A percentile compares a stretch with the other conserved stretches of the same genome.
phyloP scores from a whole-genome alignment of 768 basidiomycete species.

The Chalciporus chontae region DNA sequence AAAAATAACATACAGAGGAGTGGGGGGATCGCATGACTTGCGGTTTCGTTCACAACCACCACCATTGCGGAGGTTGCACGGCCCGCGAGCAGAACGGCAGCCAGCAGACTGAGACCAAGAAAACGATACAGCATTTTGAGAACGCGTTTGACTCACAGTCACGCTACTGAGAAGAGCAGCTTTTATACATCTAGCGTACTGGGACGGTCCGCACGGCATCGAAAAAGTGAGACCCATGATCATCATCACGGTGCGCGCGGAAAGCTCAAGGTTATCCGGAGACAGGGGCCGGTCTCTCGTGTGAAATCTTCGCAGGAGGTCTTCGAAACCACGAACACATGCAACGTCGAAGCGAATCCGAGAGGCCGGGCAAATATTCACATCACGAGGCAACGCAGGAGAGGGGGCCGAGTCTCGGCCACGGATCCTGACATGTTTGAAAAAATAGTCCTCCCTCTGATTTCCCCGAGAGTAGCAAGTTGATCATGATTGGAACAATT shows the following conservation, averaged over 20 bases:
- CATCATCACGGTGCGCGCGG: background rate
- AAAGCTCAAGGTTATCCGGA: background rate
- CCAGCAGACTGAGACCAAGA: constrained; percentile 2
- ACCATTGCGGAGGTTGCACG: constrained; percentile 21
- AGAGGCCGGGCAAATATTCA: too few species aligned
- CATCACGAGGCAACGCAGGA: too few species aligned
- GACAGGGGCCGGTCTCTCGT: background rate
- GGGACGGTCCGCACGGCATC: constrained; percentile 1
- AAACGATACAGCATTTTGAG: constrained; percentile 13
- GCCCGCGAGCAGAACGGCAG: background rate
- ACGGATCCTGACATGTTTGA: too few species aligned
- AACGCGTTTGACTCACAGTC: background rate
- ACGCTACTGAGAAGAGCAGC: background rate
- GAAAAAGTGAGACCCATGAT: constrained; percentile 1
- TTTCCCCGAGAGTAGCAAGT: too few species aligned
- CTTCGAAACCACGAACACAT: constrained; percentile 6
- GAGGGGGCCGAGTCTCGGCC: too few species aligned
- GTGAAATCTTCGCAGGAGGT: background rate
- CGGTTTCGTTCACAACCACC: constrained; percentile 41
- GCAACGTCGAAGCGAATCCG: too few species aligned
- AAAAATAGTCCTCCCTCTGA: too few species aligned
- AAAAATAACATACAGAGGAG: constrained; percentile 44
- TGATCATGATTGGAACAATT: too few species aligned
- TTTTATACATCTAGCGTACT: constrained; percentile 7
- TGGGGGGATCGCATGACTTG: constrained; percentile 50